Percentiles rank a stretch among this genome's conserved stretches.
Conservation (phyloP, 1,284 basidiomycete species). For the Spongispora temasekensis region DNA sequence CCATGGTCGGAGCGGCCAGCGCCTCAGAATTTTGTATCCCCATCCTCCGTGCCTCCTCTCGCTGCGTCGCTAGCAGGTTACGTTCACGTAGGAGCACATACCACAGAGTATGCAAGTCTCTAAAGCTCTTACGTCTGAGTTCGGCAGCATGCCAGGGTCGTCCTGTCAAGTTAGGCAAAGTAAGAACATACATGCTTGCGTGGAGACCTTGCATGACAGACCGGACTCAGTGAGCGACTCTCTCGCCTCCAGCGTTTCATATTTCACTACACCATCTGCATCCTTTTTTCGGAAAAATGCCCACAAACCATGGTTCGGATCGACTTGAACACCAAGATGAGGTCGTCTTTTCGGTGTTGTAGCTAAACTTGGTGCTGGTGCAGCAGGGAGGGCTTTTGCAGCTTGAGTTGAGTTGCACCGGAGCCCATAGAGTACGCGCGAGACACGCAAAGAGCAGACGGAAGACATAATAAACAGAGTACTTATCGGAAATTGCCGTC, state of each 20-base stretch:
- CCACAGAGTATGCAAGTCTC: slow-evolving; percentile 92
- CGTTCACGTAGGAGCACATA: slow-evolving; percentile 86
- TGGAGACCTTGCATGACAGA: slow-evolving; percentile 30
- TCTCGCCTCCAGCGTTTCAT: slow-evolving; percentile 50
- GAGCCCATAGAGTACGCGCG: slow-evolving; percentile 11
- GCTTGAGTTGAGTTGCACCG: slow-evolving; percentile 29
- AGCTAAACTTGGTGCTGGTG: not conserved
- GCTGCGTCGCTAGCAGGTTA: slow-evolving; percentile 88
- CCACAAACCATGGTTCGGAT: slow-evolving; percentile 69
- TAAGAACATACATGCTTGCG: slow-evolving; percentile 8
- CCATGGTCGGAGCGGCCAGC: slow-evolving; percentile 37
- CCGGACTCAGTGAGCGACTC: slow-evolving; percentile 39
- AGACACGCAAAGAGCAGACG: slow-evolving; percentile 13
- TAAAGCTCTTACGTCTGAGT: slow-evolving; percentile 86
- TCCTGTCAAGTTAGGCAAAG: slow-evolving; percentile 46
- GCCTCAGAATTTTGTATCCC: slow-evolving; percentile 44
- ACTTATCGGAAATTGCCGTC: too few species aligned
- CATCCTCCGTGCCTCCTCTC: slow-evolving; percentile 70
- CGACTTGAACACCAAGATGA: slow-evolving; percentile 45
- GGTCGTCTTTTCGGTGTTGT: slow-evolving; percentile 39
- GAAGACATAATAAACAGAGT: slow-evolving; percentile 21
- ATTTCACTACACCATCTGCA: slow-evolving; percentile 37
- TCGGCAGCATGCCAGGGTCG: slow-evolving; percentile 86
- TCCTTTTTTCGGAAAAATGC: slow-evolving; percentile 69
- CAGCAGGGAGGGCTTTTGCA: not conserved